Evolutionary conservation across 495 filamentous ascomycete species (phyloP), one percentile per base, ranked within the genome.

Genomic region (Tuber magnatum): DNA sequence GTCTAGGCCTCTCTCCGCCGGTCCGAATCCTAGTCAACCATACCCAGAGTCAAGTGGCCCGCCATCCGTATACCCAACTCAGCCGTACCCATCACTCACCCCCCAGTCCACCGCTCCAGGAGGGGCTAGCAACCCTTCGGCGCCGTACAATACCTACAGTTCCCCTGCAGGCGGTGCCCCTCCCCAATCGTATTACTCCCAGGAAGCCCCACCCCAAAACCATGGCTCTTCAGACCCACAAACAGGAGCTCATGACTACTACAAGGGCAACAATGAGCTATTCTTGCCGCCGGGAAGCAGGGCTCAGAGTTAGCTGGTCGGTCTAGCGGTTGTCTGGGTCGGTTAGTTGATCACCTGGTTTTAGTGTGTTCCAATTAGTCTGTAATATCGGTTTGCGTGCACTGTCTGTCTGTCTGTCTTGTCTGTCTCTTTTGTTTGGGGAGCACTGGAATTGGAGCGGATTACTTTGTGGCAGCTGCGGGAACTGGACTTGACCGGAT

Each of bases 251-350:
- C 81, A 82, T 32, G 81, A 82, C 40, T 82, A 82, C 74, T 82
- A 82, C n/a, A 72, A 72, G 69, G 76, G 76, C 24, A 82, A 71
- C 41, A 61, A 61, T n/a, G 81, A 82, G 39, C 74, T 82, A 48
- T 82, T 80, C 35, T 65, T 82, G 24, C 81, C 81, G 32, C 68
- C 76, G 28, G 81, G 81, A 65, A 82, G 75, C 41, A 78, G 81
- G 70, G 80, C 81, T 56, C 80, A 81, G 68, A 75, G 79, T 39
- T 81, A 73, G 40, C 65, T n/a, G 51, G 51, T 61, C 28, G 10
- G 51, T 28, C 12, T 28, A 61, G 51, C 24, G 22, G 12, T 61
- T 61, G 10, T 12, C 24, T 28, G 9, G 51, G 24, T 61, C 51
- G 51, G 12, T 61, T 61, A 28, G 51, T 61, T 61, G 14, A 10